These are phyloP conservation scores for Cyclotella baltica DNA, from an alignment of 108 stramenopile species.

Conservation along the genomic window DNA sequence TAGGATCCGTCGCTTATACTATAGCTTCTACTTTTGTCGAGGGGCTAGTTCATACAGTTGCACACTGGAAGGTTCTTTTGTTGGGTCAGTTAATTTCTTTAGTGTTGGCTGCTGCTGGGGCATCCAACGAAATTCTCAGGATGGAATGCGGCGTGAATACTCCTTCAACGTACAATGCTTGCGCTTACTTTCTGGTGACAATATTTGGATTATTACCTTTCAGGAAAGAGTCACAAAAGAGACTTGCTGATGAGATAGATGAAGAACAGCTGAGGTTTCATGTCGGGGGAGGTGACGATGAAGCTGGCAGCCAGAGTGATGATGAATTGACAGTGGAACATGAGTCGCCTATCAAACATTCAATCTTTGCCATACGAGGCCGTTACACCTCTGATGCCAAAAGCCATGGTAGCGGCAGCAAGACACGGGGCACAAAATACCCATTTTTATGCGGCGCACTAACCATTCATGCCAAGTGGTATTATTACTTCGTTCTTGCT, in stretches of 20 bases:
- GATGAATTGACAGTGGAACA: constrained; percentile 45
- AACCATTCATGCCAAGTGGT: constrained; percentile 56
- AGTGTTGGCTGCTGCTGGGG: constrained; percentile 33
- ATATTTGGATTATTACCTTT: constrained; percentile 35
- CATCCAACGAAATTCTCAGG: constrained; percentile 31
- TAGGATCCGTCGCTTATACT: constrained; percentile 30
- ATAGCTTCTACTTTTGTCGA: constrained; percentile 43
- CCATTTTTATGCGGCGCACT: constrained; percentile 37
- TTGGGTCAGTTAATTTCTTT: constrained; percentile 45
- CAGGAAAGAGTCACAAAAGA: constrained; percentile 20
- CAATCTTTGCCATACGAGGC: constrained; percentile 9
- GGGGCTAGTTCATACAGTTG: constrained; percentile 34
- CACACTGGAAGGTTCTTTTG: constrained; percentile 51
- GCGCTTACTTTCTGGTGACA: constrained; percentile 54
- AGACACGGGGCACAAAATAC: constrained; percentile 17
- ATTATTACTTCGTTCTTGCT: constrained; percentile 71
- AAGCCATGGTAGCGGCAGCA: constrained; percentile 12
- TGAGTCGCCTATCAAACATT: constrained; percentile 19
- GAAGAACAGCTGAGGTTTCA: constrained; percentile 26
- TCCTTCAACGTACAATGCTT: constrained; percentile 66
- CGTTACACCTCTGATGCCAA: constrained; percentile 5
- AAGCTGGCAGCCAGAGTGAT: constrained; percentile 10
- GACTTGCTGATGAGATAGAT: constrained; percentile 15
- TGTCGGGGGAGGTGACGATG: constrained; percentile 8
- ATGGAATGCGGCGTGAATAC: constrained; percentile 62